Evolutionary conservation across 371 early-diverging fungal genomes (phyloP), one percentile per base, ranked within the genome.

Genomic region (Mucor ambiguus): DNA sequence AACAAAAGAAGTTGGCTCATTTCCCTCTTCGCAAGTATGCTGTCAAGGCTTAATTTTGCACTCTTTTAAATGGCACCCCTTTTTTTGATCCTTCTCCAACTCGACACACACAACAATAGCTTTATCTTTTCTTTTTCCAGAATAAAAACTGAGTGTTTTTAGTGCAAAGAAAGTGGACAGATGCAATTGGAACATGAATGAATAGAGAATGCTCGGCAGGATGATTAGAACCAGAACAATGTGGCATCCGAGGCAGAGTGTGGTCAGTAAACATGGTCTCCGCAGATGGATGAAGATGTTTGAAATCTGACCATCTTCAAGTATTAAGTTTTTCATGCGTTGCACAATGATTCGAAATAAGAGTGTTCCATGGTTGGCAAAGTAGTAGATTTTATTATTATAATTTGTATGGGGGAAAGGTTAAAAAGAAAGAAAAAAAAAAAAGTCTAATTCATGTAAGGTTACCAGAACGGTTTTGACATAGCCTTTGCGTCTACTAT

Each of bases 21-120:
- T 95, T 94, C 89, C 91, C 94, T 73, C 85, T 81, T 64, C 93
- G 97, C 82, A 87, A 89, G 84, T 93, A 83, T 78, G 94, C 93
- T 71, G 82, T 93, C 82, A 92, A 92, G 87, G 94, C 94, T 62
- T 93, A 92, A 89, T 71, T 74, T 52, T 29, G 37, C 37, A 37
- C 37, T 37, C 16, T 4, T 37, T 37, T 14, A 37, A 37, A 37
- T 44, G 18, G 22, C 22, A 49, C 49, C 14, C 49, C 11, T 24
- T 26, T 24, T 49, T n/a, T 60, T 11, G 18, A 48, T 58, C 59
- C 24, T 14, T 37, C 14, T 37, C 37, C 37, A 37, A 37, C 37
- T 37, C 37, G 16, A 37, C 37, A 37, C 37, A 2, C 14, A 37
- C 37, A 37, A 37, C 37, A 37, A 37, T 49, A 49, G 49, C 49